A percentile compares a stretch with the other conserved stretches of the same genome.
Conservation (phyloP, 2,329 filamentous ascomycete genomes). For the Alternaria sp. region DNA sequence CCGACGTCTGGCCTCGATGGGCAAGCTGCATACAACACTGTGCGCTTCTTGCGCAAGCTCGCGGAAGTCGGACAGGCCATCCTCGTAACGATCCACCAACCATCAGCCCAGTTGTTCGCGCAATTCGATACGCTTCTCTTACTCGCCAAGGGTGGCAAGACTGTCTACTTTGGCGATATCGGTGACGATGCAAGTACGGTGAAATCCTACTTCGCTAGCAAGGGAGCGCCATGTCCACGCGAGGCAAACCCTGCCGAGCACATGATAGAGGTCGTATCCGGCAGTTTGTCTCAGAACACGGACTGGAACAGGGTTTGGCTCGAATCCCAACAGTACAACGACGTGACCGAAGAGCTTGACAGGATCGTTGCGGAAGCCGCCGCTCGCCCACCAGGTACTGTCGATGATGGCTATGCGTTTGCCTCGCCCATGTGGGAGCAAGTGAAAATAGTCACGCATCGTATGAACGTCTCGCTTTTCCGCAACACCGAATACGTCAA, state of each 20-base stretch:
- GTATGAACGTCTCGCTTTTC: conserved; percentile 16
- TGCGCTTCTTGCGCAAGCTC: background rate
- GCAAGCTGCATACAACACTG: background rate
- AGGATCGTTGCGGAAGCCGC: conserved; percentile 42
- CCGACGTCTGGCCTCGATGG: conserved; percentile 72
- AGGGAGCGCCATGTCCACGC: conserved; percentile 62
- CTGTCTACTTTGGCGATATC: conserved; percentile 82
- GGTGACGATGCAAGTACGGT: conserved; percentile 72
- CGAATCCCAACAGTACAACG: conserved; percentile 37
- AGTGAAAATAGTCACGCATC: conserved; percentile 15
- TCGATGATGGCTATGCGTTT: conserved; percentile 45
- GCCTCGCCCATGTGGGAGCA: conserved; percentile 17
- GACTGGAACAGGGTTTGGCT: conserved; percentile 47
- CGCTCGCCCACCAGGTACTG: conserved; percentile 35
- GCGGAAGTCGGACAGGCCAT: background rate
- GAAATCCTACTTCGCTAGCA: conserved; percentile 58
- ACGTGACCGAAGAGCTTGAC: conserved; percentile 43
- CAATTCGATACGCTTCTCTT: conserved; percentile 81
- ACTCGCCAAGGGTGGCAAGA: conserved; percentile 74
- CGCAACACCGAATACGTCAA: conserved; percentile 22
- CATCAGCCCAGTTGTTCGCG: conserved; percentile 79
- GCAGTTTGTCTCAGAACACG: conserved; percentile 2
- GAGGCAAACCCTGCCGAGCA: conserved; percentile 67
- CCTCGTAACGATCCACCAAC: conserved; percentile 84
- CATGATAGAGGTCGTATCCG: conserved; percentile 76